Conservation (phyloP, 371 early-diverging fungal species). For the Lichtheimia ornata region DNA sequence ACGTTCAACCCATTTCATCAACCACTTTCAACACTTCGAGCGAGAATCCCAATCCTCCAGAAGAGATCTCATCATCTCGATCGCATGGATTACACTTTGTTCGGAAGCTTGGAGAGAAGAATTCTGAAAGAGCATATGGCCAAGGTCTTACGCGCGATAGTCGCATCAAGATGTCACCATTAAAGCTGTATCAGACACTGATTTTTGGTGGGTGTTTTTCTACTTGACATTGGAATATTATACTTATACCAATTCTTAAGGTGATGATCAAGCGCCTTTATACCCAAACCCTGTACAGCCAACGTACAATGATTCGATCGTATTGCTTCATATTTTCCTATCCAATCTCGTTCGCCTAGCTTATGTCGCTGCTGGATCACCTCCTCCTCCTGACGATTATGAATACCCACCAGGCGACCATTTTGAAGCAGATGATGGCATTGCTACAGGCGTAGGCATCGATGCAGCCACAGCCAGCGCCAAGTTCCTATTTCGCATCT, state of each 20-base stretch:
- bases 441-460: slow-evolving; percentile 67
- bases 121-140: slow-evolving; percentile 30
- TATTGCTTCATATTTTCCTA: slow-evolving; percentile 59
- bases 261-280: slow-evolving; percentile 56
- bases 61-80: slow-evolving; percentile 35
- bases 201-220: slow-evolving; percentile 19
- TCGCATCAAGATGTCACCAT: slow-evolving; percentile 28
- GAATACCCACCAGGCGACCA: slow-evolving; percentile 55
- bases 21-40: slow-evolving; percentile 15
- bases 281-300: slow-evolving; percentile 61
- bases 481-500: slow-evolving; percentile 70
- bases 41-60: slow-evolving; percentile 21
- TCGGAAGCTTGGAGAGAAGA: slow-evolving; percentile 41
- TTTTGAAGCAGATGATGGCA: slow-evolving; percentile 60
- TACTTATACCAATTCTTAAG: slow-evolving; percentile 12
- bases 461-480: slow-evolving; percentile 70
- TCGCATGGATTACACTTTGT: slow-evolving; percentile 40
- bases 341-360: slow-evolving; percentile 64
- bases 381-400: slow-evolving; percentile 60
- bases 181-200: slow-evolving; percentile 33
- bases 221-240: slow-evolving; percentile 5
- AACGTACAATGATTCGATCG: slow-evolving; percentile 59
- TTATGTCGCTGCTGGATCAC: slow-evolving; percentile 68
- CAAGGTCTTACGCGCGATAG: slow-evolving; percentile 37
- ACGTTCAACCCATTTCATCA: slow-evolving; percentile 33